Evolutionary conservation across 2,329 filamentous ascomycete species (phyloP).

Genomic region (Diaporthe destruens): DNA sequence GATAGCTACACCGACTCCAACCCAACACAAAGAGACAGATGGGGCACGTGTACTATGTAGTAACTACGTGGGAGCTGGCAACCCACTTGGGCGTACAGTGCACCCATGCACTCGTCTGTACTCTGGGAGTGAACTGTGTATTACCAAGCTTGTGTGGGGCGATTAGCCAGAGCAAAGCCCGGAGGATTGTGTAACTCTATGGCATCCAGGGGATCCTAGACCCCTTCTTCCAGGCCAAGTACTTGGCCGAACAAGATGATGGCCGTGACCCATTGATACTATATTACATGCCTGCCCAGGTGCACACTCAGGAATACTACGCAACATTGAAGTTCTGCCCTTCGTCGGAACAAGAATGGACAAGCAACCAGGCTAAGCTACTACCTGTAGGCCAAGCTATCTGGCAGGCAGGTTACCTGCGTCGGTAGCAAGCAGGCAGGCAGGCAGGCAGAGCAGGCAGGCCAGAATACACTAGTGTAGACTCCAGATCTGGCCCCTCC

Average conservation of each 20-base stretch:
- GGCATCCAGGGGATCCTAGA: background rate
- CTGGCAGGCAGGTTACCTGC: too few species aligned
- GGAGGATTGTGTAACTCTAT: background rate
- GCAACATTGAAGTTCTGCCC: background rate
- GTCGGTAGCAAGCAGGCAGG: too few species aligned
- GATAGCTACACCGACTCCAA: conserved; percentile 8
- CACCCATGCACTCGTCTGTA: background rate
- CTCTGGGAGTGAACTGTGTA: too few species aligned
- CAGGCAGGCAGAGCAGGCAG: background rate
- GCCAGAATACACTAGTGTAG: too few species aligned
- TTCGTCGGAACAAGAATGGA: background rate
- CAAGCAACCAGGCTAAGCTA: background rate
- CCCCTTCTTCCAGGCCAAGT: background rate
- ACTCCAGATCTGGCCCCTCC: conserved; percentile 24
- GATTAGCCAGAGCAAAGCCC: background rate
- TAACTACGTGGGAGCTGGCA: background rate
- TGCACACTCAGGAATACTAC: background rate
- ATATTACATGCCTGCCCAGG: too few species aligned
- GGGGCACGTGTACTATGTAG: background rate
- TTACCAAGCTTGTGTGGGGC: conserved; percentile 19
- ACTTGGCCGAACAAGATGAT: background rate
- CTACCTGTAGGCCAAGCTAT: background rate
- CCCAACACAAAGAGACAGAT: conserved; percentile 8
- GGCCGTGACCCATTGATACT: background rate
- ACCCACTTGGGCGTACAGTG: conserved; percentile 19